Evolutionary conservation across 2,329 filamentous ascomycete genomes (phyloP).

Genomic region (Penicillium sclerotiorum): DNA sequence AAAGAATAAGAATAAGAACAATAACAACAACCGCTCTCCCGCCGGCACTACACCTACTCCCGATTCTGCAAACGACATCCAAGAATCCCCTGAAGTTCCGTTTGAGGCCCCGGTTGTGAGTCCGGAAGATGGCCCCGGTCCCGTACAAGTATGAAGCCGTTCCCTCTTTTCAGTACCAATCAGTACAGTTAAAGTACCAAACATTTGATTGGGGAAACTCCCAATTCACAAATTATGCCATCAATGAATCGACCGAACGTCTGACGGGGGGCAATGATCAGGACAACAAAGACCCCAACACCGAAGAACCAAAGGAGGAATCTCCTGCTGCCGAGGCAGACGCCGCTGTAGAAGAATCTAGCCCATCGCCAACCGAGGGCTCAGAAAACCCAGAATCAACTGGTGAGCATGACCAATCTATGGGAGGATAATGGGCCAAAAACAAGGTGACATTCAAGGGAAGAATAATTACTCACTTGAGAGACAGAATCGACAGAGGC

Average conservation of each 20-base stretch:
- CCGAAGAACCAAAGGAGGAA: conserved; percentile 36
- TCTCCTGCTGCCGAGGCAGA: conserved; percentile 23
- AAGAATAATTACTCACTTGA: conserved; percentile 16
- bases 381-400: conserved; percentile 29
- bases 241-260: conserved; percentile 33
- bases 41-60: conserved; percentile 30
- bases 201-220: conserved; percentile 45
- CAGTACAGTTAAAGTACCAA: conserved; percentile 46
- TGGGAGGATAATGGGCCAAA: neutral
- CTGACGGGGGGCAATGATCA: conserved; percentile 42
- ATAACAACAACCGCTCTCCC: conserved; percentile 30
- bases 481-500: conserved; percentile 31
- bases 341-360: conserved; percentile 24
- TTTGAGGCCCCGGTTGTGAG: conserved; percentile 33
- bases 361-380: conserved; percentile 27
- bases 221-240: conserved; percentile 41
- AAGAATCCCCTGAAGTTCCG: conserved; percentile 23
- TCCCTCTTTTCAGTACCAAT: conserved; percentile 47
- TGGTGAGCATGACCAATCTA: conserved; percentile 30
- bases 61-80: conserved; percentile 22
- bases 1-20: conserved; percentile 40
- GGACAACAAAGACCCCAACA: conserved; percentile 34
- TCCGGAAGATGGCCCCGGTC: conserved; percentile 37
- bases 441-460: neutral
- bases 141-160: conserved; percentile 48